phyloP scores from a whole-genome alignment of 192 early-diverging fungal genomes.

The Backusella morwellensis region DNA sequence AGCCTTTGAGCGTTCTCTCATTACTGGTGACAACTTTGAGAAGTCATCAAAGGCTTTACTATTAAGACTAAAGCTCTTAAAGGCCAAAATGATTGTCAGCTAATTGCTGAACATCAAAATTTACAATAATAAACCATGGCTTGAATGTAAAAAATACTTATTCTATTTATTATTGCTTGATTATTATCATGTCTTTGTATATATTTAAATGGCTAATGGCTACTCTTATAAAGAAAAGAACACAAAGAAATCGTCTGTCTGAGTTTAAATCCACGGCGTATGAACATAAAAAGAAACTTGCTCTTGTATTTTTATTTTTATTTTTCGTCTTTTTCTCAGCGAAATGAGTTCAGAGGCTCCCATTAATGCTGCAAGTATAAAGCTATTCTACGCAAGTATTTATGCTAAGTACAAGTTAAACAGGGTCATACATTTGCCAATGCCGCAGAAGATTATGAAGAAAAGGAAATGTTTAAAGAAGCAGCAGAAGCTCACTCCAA shows the following conservation, averaged over 20 bases:
- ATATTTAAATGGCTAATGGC: too few species aligned
- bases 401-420: background rate
- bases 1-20: constrained; percentile 65
- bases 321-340: background rate
- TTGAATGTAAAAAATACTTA: background rate
- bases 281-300: background rate
- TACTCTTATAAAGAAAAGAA: too few species aligned
- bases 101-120: background rate
- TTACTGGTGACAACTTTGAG: constrained; percentile 69
- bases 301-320: background rate
- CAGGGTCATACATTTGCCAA: constrained; percentile 67
- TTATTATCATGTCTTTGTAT: too few species aligned
- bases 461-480: constrained; percentile 49
- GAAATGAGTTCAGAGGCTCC: constrained; percentile 22
- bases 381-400: background rate
- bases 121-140: background rate
- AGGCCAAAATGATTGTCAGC: constrained; percentile 37
- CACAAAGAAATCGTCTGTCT: background rate
- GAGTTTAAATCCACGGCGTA: background rate
- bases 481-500: constrained; percentile 65
- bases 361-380: constrained; percentile 18
- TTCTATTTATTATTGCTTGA: background rate
- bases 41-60: constrained; percentile 56
- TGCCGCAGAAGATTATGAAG: constrained; percentile 61
- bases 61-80: constrained; percentile 64